Evolutionary conservation across 805 yeast species (phyloP).

Genomic region (Blastobotrys terrestris): DNA sequence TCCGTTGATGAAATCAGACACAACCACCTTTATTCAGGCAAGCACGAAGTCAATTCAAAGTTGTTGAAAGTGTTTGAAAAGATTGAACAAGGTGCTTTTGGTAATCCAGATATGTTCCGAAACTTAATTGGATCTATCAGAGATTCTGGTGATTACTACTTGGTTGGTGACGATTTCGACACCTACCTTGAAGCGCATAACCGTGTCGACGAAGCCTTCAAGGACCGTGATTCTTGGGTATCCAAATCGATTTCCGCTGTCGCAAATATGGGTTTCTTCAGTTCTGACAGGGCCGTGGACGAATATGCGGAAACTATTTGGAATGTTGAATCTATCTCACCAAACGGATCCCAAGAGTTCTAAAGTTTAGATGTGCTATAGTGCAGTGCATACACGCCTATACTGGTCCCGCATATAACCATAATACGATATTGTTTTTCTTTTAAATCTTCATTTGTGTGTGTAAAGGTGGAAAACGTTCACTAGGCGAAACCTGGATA

Average conservation of each 20-base stretch:
- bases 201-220: conserved; percentile 65
- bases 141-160: conserved; percentile 75
- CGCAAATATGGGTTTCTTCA: conserved; percentile 90
- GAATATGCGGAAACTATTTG: conserved; percentile 91
- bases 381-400: no score
- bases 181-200: conserved; percentile 77
- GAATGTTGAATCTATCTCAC: conserved; percentile 69
- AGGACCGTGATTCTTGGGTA: conserved; percentile 65
- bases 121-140: conserved; percentile 64
- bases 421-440: no score
- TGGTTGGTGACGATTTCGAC: conserved; percentile 85
- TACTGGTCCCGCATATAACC: no score
- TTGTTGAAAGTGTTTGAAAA: conserved; percentile 57
- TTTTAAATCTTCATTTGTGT: neutral
- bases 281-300: conserved; percentile 83
- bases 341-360: neutral
- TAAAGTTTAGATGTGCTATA: no score
- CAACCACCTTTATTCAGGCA: conserved; percentile 53
- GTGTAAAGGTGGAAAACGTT: neutral
- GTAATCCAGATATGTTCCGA: conserved; percentile 54
- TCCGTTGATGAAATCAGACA: conserved; percentile 81
- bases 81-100: conserved; percentile 66
- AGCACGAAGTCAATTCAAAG: conserved; percentile 52
- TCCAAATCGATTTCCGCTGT: conserved; percentile 71
- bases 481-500: neutral